phyloP scores from a whole-genome alignment of 2,329 filamentous ascomycete genomes.

The Grosmannia serpens region DNA sequence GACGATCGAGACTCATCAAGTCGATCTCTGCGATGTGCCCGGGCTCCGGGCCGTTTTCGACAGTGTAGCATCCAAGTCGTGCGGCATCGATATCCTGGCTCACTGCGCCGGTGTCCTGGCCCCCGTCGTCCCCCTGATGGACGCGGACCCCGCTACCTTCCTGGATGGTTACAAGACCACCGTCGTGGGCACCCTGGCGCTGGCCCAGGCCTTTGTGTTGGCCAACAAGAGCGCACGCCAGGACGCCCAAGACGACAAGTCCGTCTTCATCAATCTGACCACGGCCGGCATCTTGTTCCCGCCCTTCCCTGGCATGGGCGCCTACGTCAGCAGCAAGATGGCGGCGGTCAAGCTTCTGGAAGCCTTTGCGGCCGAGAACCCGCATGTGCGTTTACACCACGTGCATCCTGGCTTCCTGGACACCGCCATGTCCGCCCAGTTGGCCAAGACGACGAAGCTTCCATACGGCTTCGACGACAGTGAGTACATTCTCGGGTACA shows the following conservation, averaged over 20 bases:
- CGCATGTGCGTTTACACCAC: not conserved
- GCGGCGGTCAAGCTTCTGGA: not conserved
- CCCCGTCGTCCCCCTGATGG: not conserved
- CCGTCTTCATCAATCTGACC: not conserved
- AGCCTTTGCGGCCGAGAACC: not conserved
- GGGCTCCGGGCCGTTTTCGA: not conserved
- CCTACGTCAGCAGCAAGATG: not conserved
- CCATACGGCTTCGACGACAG: not conserved
- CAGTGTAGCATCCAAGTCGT: not conserved
- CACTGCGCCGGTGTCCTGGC: not conserved
- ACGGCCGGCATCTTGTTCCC: not conserved
- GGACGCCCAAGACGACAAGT: not conserved
- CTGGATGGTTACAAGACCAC: not conserved
- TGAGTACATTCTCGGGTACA: not conserved
- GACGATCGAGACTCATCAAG: not conserved
- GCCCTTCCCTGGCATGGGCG: not conserved
- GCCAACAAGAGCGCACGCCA: not conserved
- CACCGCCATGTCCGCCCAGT: not conserved
- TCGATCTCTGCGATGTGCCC: not conserved
- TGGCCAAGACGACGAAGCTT: not conserved
- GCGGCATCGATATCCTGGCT: not conserved
- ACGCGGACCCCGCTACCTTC: not conserved
- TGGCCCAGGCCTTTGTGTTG: not conserved
- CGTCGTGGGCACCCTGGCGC: not conserved
- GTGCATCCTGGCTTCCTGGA: not conserved